Conservation (phyloP, 306 rosid genomes). For the Spatholobus suberectus region DNA sequence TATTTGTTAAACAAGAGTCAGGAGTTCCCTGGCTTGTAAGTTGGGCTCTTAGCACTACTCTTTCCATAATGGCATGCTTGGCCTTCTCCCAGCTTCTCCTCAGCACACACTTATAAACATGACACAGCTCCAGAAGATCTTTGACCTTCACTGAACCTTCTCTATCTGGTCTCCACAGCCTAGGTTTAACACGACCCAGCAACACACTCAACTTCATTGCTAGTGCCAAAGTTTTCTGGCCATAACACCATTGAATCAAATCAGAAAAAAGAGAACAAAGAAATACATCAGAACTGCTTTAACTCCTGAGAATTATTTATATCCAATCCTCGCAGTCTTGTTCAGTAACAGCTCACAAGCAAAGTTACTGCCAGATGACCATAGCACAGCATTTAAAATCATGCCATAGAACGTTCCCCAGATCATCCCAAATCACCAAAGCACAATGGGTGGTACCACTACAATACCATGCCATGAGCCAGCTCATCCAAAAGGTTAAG, state of each 20-base stretch:
- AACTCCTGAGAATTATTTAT: neutral
- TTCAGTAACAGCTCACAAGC: too few relatives aligned
- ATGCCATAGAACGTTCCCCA: too few relatives aligned
- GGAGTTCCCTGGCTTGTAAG: constrained; percentile 5
- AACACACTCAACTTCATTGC: neutral
- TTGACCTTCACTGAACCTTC: neutral
- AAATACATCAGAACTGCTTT: too few relatives aligned
- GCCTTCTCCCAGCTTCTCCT: neutral
- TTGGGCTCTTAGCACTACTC: neutral
- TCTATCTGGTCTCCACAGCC: neutral
- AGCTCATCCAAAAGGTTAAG: too few relatives aligned
- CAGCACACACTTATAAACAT: neutral
- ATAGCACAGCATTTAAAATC: too few relatives aligned
- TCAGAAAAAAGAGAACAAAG: too few relatives aligned
- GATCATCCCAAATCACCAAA: too few relatives aligned
- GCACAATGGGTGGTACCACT: too few relatives aligned
- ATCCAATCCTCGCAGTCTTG: neutral
- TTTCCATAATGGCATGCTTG: neutral
- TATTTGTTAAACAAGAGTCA: neutral
- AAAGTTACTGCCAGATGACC: too few relatives aligned
- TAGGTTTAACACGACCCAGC: neutral
- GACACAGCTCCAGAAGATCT: neutral
- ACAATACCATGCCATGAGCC: too few relatives aligned
- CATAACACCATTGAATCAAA: too few relatives aligned
- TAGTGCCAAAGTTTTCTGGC: too few relatives aligned